Conservation (phyloP, 345 rosid genomes). For the Brassica napus region DNA sequence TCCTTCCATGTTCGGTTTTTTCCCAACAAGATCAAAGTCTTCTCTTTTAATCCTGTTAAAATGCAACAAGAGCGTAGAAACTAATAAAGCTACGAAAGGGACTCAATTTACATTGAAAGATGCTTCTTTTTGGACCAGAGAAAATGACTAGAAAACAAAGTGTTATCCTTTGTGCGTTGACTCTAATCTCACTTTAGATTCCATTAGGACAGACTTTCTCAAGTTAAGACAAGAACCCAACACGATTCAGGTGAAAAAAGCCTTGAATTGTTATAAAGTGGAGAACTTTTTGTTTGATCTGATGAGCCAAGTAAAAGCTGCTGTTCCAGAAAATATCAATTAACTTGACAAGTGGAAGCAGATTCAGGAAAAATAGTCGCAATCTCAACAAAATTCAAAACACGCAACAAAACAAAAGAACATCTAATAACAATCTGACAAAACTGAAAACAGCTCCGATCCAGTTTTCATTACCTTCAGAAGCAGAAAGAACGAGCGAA, state of each 20-base stretch:
- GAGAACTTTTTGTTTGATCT: neutral
- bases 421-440: neutral
- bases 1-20: conserved; percentile 66
- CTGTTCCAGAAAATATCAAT: conserved; percentile 18
- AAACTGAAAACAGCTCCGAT: neutral
- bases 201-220: neutral
- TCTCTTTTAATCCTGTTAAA: conserved; percentile 18
- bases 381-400: neutral
- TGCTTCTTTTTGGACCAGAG: conserved; percentile 4
- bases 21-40: conserved; percentile 1
- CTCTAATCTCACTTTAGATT: conserved; percentile 14
- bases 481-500: neutral
- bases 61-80: neutral
- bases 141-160: conserved; percentile 11
- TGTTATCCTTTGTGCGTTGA: conserved; percentile 21
- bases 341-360: conserved; percentile 13
- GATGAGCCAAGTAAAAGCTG: conserved; percentile 9
- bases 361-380: conserved; percentile 19
- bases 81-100: neutral
- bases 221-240: conserved; percentile 19
- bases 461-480: conserved; percentile 26
- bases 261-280: conserved; percentile 2
- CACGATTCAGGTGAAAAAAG: conserved; percentile 19
- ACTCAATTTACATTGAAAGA: conserved; percentile 5
- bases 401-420: conserved; percentile 10